Percentiles rank a stretch among this genome's conserved stretches.
Conservation (phyloP, 2,329 filamentous ascomycete genomes). For the Calonectria pseudoturangicola region DNA sequence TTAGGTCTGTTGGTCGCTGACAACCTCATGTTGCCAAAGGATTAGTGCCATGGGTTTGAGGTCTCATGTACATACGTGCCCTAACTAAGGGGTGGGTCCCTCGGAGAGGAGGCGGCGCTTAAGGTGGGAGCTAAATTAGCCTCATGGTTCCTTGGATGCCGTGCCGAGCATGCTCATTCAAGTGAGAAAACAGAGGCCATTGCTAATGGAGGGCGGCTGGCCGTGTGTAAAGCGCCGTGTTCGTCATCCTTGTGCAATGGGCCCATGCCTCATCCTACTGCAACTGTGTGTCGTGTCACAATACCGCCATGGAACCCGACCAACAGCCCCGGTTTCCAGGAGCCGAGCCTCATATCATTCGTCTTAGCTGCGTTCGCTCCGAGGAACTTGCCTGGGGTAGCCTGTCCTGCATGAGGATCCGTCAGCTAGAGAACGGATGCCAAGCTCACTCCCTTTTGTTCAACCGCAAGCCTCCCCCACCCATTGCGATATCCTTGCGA, state of each 20-base stretch:
- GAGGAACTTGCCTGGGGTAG: constrained; percentile 14
- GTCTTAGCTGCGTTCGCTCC: constrained; percentile 22
- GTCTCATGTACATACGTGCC: constrained; percentile 15
- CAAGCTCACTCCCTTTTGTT: constrained; percentile 14
- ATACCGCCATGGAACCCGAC: constrained; percentile 19
- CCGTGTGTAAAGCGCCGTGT: not conserved
- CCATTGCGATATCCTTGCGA: constrained; percentile 9
- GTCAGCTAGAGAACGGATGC: constrained; percentile 19
- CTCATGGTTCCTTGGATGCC: not conserved
- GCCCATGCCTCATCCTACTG: constrained; percentile 7
- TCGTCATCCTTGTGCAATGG: constrained; percentile 1
- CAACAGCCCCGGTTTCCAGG: constrained; percentile 23
- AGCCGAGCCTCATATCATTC: constrained; percentile 26
- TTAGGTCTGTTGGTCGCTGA: constrained; percentile 13
- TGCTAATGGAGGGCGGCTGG: too few relatives aligned
- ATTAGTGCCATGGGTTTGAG: constrained; percentile 8
- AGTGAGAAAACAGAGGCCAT: not conserved
- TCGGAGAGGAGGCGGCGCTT: not conserved
- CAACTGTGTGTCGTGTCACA: constrained; percentile 27
- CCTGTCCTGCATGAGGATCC: constrained; percentile 31
- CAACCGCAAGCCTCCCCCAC: constrained; percentile 1
- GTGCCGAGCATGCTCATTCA: not conserved
- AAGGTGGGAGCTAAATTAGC: constrained; percentile 23
- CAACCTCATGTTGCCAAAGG: constrained; percentile 8
- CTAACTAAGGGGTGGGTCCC: not conserved